Percentiles rank a stretch among this genome's conserved stretches.
These are phyloP conservation scores for Euryodendron excelsum DNA, from an alignment of 148 eudicot species.

Conservation along the genomic window DNA sequence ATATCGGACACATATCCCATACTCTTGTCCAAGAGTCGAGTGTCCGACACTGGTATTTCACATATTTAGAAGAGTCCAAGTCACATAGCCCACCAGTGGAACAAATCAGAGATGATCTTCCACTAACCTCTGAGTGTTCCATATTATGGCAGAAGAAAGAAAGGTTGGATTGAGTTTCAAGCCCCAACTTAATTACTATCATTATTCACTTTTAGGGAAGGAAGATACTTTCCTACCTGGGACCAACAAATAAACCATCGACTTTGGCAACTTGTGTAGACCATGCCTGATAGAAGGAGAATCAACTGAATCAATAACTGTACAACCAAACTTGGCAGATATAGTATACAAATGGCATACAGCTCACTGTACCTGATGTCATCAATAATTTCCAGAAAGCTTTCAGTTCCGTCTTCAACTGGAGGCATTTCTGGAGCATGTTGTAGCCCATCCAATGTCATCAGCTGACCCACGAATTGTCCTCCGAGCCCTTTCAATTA, in stretches of 20 bases:
- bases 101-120: background rate
- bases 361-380: conserved; percentile 57
- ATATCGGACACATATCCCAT: too few relatives aligned
- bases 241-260: conserved; percentile 83
- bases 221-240: conserved; percentile 59
- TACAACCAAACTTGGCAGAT: background rate
- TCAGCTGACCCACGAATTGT: conserved; percentile 96
- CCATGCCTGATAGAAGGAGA: conserved; percentile 73
- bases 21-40: too few relatives aligned
- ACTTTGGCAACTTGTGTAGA: conserved; percentile 77
- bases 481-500: conserved; percentile 70
- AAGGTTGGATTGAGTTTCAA: background rate
- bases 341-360: background rate
- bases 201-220: background rate
- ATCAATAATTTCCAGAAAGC: conserved; percentile 87
- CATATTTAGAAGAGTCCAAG: too few relatives aligned
- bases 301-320: conserved; percentile 20
- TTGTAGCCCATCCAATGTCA: conserved; percentile 98
- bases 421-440: conserved; percentile 75
- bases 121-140: background rate
- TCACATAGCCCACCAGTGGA: background rate
- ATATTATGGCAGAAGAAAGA: conserved; percentile 1
- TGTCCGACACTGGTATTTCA: too few relatives aligned
- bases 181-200: background rate
- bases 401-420: conserved; percentile 89